Evolutionary conservation across 2,329 filamentous ascomycete species (phyloP).

Genomic region (Botrytis squamosa): DNA sequence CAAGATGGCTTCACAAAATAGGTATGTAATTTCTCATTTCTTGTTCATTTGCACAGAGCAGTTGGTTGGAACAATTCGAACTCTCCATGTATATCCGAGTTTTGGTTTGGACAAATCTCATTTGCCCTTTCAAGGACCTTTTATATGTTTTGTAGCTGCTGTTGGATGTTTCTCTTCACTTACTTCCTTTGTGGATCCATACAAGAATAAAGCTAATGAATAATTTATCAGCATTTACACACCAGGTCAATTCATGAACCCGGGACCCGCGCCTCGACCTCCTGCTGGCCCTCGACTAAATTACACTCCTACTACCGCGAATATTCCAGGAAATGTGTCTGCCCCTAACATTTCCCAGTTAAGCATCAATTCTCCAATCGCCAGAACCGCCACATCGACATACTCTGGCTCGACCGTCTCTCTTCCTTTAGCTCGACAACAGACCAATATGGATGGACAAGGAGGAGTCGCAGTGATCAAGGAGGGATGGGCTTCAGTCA

Average conservation of each 20-base stretch:
- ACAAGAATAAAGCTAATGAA: constrained; percentile 13
- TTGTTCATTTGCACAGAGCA: constrained; percentile 29
- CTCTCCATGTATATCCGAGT: background rate
- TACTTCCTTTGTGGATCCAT: constrained; percentile 17
- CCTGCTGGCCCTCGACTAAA: constrained; percentile 80
- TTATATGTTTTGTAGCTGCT: background rate
- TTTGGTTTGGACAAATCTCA: background rate
- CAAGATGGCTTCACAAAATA: constrained; percentile 39
- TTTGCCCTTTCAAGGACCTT: background rate
- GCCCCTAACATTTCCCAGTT: constrained; percentile 68
- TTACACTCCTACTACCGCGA: constrained; percentile 70
- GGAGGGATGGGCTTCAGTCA: constrained; percentile 80
- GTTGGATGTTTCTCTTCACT: constrained; percentile 16
- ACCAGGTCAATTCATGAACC: constrained; percentile 84
- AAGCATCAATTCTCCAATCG: constrained; percentile 57
- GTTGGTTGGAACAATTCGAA: constrained; percentile 15
- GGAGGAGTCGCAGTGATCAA: constrained; percentile 74
- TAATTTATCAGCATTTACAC: constrained; percentile 51
- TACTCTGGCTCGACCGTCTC: constrained; percentile 72
- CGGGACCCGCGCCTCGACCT: constrained; percentile 88
- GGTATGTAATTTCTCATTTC: constrained; percentile 29
- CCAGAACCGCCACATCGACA: constrained; percentile 62
- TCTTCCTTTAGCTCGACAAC: constrained; percentile 64
- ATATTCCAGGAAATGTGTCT: constrained; percentile 74
- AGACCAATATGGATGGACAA: constrained; percentile 55